Evolutionary conservation across 2,329 filamentous ascomycete genomes (phyloP).

Genomic region (Sporothrix brasiliensis): DNA sequence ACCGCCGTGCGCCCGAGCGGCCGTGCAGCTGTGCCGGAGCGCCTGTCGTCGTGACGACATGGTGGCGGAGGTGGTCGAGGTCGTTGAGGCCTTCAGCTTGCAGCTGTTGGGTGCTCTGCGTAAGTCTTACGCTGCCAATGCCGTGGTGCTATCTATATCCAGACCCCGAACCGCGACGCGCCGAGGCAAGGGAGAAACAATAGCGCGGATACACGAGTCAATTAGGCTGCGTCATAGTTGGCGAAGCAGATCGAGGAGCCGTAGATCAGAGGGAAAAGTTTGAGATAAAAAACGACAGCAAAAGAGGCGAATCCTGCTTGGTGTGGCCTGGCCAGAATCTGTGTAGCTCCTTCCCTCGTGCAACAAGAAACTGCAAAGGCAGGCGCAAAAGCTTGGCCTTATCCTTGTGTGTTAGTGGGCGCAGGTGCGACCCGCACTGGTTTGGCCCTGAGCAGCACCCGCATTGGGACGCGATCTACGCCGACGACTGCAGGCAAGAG

Average conservation of each 20-base stretch:
- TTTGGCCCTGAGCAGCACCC: background rate
- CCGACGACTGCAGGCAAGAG: background rate
- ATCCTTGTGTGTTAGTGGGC: slow-evolving; percentile 3
- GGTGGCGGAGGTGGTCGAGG: background rate
- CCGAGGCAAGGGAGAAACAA: slow-evolving; percentile 2
- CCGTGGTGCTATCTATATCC: slow-evolving; percentile 20
- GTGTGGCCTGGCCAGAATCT: background rate
- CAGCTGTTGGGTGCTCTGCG: background rate
- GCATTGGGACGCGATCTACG: slow-evolving; percentile 8
- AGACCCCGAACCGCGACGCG: background rate
- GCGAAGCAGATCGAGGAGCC: background rate
- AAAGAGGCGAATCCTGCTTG: background rate
- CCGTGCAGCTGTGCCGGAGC: background rate
- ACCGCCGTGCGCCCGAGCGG: background rate
- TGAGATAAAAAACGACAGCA: background rate
- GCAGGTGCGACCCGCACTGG: slow-evolving; percentile 6
- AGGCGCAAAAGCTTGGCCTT: slow-evolving; percentile 1
- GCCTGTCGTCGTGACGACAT: slow-evolving; percentile 15
- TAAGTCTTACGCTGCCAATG: slow-evolving; percentile 2
- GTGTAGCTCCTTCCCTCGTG: slow-evolving; percentile 10
- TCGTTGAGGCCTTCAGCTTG: too few species aligned
- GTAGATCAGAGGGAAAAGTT: background rate
- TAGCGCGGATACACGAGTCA: slow-evolving; percentile 3
- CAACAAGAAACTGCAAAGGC: background rate
- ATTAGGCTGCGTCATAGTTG: slow-evolving; percentile 16